Evolutionary conservation across 78 protist species (phyloP).

Genomic region (Chrysochromulina parva): DNA sequence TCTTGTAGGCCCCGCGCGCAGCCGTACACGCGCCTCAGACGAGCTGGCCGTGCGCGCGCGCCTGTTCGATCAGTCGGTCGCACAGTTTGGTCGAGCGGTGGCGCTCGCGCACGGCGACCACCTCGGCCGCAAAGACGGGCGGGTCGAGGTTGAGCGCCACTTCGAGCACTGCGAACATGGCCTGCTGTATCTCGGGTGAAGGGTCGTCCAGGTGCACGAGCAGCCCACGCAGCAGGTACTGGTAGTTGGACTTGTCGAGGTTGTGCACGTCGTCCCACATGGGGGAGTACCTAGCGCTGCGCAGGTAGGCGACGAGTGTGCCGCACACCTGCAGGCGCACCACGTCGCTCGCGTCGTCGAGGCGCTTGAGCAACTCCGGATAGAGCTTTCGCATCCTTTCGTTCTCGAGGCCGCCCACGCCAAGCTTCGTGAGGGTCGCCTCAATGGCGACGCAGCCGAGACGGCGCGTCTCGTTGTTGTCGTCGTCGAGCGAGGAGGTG

Average conservation of each 20-base stretch:
- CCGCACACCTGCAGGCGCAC: not conserved
- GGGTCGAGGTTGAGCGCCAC: not conserved
- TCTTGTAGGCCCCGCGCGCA: too few species aligned
- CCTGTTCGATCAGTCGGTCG: not conserved
- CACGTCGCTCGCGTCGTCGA: not conserved
- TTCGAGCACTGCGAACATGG: not conserved
- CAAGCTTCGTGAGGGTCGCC: not conserved
- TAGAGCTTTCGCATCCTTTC: not conserved
- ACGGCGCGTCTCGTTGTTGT: not conserved
- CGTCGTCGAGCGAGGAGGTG: not conserved
- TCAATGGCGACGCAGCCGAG: not conserved
- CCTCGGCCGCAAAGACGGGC: not conserved
- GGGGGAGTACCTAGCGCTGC: not conserved
- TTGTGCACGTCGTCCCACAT: not conserved
- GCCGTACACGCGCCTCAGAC: too few species aligned
- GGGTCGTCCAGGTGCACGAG: constrained; percentile 24
- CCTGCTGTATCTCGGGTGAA: not conserved
- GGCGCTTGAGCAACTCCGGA: not conserved
- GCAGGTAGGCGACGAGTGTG: too few species aligned
- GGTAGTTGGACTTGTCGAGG: not conserved
- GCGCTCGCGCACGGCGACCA: not conserved
- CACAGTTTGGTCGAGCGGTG: constrained; percentile 8
- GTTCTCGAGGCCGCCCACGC: not conserved
- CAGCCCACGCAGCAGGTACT: not conserved
- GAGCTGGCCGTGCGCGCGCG: not conserved